Percentiles rank a stretch among this genome's conserved stretches.
Evolutionary conservation across 345 rosid species (phyloP).

Genomic region (Eutrema heterophyllum): DNA sequence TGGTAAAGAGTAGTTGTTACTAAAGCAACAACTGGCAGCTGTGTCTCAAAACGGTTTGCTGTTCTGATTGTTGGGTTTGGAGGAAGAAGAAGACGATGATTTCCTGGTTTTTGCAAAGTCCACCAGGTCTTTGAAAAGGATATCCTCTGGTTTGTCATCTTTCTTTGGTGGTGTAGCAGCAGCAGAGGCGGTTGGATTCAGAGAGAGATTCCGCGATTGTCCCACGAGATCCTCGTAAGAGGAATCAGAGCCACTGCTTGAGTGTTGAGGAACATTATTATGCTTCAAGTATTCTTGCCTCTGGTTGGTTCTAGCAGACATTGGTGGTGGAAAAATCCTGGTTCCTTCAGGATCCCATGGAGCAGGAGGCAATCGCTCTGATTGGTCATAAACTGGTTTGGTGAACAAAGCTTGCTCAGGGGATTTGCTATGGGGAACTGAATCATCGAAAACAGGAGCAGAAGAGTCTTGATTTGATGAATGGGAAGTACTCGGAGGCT

Average conservation of each 20-base stretch:
- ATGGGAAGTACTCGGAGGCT: constrained; percentile 39
- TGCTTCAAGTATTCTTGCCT: constrained; percentile 63
- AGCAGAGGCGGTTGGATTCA: constrained; percentile 38
- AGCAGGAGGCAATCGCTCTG: constrained; percentile 65
- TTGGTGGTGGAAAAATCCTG: constrained; percentile 61
- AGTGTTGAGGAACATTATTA: constrained; percentile 31
- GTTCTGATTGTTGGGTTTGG: constrained; percentile 46
- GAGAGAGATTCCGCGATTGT: constrained; percentile 62
- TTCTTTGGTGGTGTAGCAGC: constrained; percentile 39
- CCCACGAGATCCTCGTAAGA: constrained; percentile 56
- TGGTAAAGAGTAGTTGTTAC: constrained; percentile 13
- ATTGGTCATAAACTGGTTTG: constrained; percentile 54
- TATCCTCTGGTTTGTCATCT: constrained; percentile 73
- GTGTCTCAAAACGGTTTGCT: constrained; percentile 57
- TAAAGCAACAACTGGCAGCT: constrained; percentile 1
- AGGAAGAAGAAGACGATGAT: constrained; percentile 55
- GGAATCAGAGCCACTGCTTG: constrained; percentile 50
- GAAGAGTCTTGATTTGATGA: constrained; percentile 16
- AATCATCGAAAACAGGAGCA: constrained; percentile 25
- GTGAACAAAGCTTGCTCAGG: constrained; percentile 22
- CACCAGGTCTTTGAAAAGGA: constrained; percentile 81
- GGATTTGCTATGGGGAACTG: constrained; percentile 22
- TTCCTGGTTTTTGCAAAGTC: constrained; percentile 84
- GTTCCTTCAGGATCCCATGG: constrained; percentile 58
- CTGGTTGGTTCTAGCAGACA: constrained; percentile 60